phyloP scores from a whole-genome alignment of 1,139 yeast species.

The Pichia norvegensis region DNA sequence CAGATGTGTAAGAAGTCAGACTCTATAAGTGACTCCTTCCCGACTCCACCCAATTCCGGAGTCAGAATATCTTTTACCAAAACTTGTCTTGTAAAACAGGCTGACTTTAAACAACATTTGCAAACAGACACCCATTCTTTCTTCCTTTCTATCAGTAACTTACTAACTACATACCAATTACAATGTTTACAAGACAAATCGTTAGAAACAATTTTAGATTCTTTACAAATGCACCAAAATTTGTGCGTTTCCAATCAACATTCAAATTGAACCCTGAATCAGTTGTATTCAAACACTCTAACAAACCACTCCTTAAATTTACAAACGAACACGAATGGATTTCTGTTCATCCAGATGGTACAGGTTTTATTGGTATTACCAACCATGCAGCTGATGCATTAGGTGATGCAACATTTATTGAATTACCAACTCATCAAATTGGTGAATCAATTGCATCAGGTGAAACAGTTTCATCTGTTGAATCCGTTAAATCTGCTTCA shows the following conservation, averaged over 20 bases:
- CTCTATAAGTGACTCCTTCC: no score
- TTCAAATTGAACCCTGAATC: slow-evolving; percentile 47
- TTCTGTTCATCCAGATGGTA: slow-evolving; percentile 74
- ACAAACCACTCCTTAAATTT: slow-evolving; percentile 55
- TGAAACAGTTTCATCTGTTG: slow-evolving; percentile 87
- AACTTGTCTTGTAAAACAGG: background rate
- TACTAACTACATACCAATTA: background rate
- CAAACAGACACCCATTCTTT: background rate
- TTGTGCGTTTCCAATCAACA: slow-evolving; percentile 38
- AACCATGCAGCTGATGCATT: slow-evolving; percentile 95
- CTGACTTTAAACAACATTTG: background rate
- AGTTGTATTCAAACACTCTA: slow-evolving; percentile 44
- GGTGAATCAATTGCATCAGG: slow-evolving; percentile 50
- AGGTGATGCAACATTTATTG: slow-evolving; percentile 94
- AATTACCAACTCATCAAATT: slow-evolving; percentile 47
- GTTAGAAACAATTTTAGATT: slow-evolving; percentile 4
- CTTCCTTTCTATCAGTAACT: background rate
- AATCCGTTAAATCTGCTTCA: slow-evolving; percentile 88
- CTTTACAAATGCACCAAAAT: background rate
- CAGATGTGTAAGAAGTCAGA: no score
- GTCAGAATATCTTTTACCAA: no score
- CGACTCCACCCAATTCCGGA: no score
- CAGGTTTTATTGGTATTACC: slow-evolving; percentile 86
- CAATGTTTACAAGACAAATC: slow-evolving; percentile 10
- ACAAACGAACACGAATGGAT: slow-evolving; percentile 96